These are phyloP conservation scores for Monascus purpureus DNA, from an alignment of 495 filamentous ascomycete genomes.

Conservation along the genomic window DNA sequence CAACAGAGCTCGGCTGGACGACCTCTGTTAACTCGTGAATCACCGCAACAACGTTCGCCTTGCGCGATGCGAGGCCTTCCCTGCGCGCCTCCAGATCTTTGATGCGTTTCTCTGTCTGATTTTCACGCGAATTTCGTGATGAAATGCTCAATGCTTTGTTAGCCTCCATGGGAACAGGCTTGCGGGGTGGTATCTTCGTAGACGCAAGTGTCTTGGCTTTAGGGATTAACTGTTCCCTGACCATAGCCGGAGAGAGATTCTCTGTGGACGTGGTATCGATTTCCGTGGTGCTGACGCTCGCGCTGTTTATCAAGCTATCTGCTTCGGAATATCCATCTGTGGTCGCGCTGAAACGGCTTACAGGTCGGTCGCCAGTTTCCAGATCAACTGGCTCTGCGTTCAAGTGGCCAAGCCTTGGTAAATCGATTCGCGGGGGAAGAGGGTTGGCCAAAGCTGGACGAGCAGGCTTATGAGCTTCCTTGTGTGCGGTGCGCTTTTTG, in stretches of 20 bases:
- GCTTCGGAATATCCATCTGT: constrained; percentile 48
- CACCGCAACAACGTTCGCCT: constrained; percentile 54
- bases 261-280: constrained; percentile 20
- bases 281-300: constrained; percentile 23
- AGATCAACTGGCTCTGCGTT: constrained; percentile 12
- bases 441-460: constrained; percentile 2
- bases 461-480: background rate
- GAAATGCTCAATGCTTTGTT: background rate
- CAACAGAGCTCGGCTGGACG: constrained; percentile 41
- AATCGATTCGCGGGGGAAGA: constrained; percentile 12
- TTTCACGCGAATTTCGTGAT: constrained; percentile 39
- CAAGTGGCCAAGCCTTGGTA: constrained; percentile 8
- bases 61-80: constrained; percentile 48
- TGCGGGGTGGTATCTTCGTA: constrained; percentile 29
- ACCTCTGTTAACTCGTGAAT: constrained; percentile 57
- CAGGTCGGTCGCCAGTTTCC: constrained; percentile 30
- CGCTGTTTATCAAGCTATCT: constrained; percentile 22
- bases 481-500: constrained; percentile 6
- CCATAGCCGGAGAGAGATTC: constrained; percentile 29
- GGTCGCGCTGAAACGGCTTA: constrained; percentile 60
- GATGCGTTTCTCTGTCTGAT: constrained; percentile 44
- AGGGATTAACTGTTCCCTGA: constrained; percentile 34
- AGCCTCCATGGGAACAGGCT: constrained; percentile 38
- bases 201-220: constrained; percentile 19
- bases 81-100: constrained; percentile 52